These are phyloP conservation scores for Lentinula aciculospora DNA, from an alignment of 768 basidiomycete species.

Conservation along the genomic window DNA sequence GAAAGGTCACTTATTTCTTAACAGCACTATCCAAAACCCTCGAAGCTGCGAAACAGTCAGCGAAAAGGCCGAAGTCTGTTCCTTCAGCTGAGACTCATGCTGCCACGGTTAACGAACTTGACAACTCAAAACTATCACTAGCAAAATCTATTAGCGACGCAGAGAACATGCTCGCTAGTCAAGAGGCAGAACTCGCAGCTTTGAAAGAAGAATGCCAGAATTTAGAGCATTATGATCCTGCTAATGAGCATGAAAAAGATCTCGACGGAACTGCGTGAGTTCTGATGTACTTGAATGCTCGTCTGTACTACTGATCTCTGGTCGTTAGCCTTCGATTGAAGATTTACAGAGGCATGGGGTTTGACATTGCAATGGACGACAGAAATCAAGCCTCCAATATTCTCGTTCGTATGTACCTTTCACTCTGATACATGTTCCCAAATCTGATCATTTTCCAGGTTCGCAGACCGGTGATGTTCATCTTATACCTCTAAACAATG, in stretches of 20 bases:
- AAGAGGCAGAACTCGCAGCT: slow-evolving; percentile 63
- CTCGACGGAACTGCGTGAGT: slow-evolving; percentile 66
- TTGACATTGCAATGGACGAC: slow-evolving; percentile 58
- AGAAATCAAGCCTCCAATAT: slow-evolving; percentile 49
- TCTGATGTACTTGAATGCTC: not conserved
- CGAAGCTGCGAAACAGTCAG: slow-evolving; percentile 67
- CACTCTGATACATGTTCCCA: not conserved
- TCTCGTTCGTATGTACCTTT: slow-evolving; percentile 54
- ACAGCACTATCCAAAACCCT: slow-evolving; percentile 58
- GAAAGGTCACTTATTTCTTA: not conserved
- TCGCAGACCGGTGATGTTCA: slow-evolving; percentile 43
- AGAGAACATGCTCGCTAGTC: slow-evolving; percentile 57
- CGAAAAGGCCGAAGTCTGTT: slow-evolving; percentile 64
- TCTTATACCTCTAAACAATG: slow-evolving; percentile 29
- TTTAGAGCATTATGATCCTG: slow-evolving; percentile 68
- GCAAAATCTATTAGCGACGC: slow-evolving; percentile 72
- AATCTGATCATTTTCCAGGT: slow-evolving; percentile 27
- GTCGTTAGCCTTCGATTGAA: slow-evolving; percentile 53
- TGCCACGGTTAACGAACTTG: slow-evolving; percentile 57
- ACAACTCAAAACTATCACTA: slow-evolving; percentile 55
- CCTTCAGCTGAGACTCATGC: slow-evolving; percentile 61
- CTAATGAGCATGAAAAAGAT: slow-evolving; percentile 63
- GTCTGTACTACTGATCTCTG: not conserved
- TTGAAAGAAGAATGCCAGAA: slow-evolving; percentile 59
- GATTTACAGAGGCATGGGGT: slow-evolving; percentile 67